A percentile compares a stretch with the other conserved stretches of the same genome.
phyloP scores from a whole-genome alignment of 1,284 basidiomycete genomes.

The Cutaneotrichosporon sp. region DNA sequence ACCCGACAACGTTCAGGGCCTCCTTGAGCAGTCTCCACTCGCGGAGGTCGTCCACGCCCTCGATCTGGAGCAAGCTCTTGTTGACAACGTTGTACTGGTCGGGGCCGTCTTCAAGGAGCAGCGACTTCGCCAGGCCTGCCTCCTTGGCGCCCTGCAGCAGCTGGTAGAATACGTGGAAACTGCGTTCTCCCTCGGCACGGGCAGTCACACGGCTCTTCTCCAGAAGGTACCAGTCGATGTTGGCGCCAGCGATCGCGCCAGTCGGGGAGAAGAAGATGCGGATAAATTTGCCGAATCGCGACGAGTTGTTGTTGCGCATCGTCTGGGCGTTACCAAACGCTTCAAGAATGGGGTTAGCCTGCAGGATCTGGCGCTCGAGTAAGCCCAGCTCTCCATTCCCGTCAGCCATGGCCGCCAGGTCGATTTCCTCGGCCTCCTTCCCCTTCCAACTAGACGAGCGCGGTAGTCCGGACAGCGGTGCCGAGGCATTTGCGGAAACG shows the following conservation, averaged over 20 bases:
- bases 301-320: slow-evolving; percentile 97
- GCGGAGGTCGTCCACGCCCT: slow-evolving; percentile 85
- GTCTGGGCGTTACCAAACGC: slow-evolving; percentile 99
- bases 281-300: slow-evolving; percentile 93
- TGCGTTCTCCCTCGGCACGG: slow-evolving; percentile 81
- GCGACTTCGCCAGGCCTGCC: slow-evolving; percentile 58
- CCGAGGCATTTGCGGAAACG: slow-evolving; percentile 49
- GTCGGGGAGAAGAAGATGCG: slow-evolving; percentile 90
- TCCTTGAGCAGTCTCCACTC: slow-evolving; percentile 77
- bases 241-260: slow-evolving; percentile 94
- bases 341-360: slow-evolving; percentile 96
- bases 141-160: slow-evolving; percentile 64
- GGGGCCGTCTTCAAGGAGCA: slow-evolving; percentile 69
- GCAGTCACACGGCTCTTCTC: slow-evolving; percentile 95
- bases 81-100: slow-evolving; percentile 89
- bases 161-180: slow-evolving; percentile 98
- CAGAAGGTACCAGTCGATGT: slow-evolving; percentile 97
- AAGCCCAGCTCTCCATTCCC: slow-evolving; percentile 66
- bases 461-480: slow-evolving; percentile 38
- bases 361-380: slow-evolving; percentile 91
- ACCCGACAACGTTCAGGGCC: slow-evolving; percentile 52
- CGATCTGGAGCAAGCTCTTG: slow-evolving; percentile 80
- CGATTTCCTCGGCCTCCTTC: slow-evolving; percentile 34
- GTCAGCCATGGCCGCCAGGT: slow-evolving; percentile 50
- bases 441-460: slow-evolving; percentile 46